Conservation (phyloP, 176 grass and related monocot genomes). For the Eremochloa ophiuroides region DNA sequence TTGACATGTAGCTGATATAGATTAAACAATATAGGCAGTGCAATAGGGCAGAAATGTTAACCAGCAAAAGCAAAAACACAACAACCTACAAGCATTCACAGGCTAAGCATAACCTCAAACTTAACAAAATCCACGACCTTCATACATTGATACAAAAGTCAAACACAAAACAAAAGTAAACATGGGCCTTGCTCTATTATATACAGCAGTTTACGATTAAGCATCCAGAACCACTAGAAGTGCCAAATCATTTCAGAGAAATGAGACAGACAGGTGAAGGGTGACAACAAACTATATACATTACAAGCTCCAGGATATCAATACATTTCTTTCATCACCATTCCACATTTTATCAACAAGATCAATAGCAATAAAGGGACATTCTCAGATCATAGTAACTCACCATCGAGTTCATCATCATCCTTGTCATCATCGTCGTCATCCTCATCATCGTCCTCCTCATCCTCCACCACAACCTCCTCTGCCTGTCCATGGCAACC, state of each 20-base stretch:
- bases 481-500: conserved; percentile 4
- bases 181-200: background rate
- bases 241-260: background rate
- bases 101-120: background rate
- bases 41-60: background rate
- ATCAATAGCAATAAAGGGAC: background rate
- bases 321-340: background rate
- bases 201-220: background rate
- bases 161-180: background rate
- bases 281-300: background rate
- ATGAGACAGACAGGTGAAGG: background rate
- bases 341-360: background rate
- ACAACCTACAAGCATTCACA: background rate
- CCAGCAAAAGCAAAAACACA: background rate
- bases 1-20: background rate
- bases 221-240: background rate
- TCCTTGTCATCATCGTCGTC: conserved; percentile 66
- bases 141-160: background rate
- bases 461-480: conserved; percentile 52
- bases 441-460: conserved; percentile 43
- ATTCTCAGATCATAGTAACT: background rate
- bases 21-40: background rate
- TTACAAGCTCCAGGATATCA: background rate
- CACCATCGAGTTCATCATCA: conserved; percentile 46
- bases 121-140: background rate